Evolutionary conservation across 2,329 filamentous ascomycete species (phyloP).

Genomic region (Aurifilum marmelostoma): DNA sequence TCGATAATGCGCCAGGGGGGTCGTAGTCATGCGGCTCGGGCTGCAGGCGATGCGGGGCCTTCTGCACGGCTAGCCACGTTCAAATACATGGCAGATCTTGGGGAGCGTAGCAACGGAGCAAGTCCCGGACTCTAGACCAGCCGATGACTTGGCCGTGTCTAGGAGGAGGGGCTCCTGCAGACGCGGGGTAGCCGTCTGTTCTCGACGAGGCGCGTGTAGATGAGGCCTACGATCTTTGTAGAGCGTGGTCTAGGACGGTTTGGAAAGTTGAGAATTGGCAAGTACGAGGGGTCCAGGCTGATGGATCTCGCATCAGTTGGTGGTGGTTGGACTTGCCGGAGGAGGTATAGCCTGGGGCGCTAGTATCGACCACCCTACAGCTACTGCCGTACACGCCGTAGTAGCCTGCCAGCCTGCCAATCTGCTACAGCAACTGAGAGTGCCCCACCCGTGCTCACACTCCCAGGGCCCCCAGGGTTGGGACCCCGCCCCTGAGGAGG

Average conservation of each 20-base stretch:
- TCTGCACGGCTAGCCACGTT: slow-evolving; percentile 4
- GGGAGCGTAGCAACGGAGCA: neutral
- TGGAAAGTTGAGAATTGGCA: neutral
- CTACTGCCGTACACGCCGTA: neutral
- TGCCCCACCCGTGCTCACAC: neutral
- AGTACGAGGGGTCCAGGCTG: neutral
- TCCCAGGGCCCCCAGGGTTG: neutral
- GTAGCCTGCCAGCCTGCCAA: neutral
- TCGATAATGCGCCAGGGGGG: slow-evolving; percentile 1
- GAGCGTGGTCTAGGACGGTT: neutral
- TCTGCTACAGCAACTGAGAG: neutral
- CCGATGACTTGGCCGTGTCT: neutral
- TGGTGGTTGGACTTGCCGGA: slow-evolving; percentile 12
- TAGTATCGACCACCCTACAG: neutral
- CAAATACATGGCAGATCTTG: slow-evolving; percentile 1
- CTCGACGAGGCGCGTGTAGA: neutral
- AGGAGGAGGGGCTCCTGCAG: neutral
- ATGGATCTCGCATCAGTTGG: neutral
- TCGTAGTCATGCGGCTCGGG: slow-evolving; percentile 5
- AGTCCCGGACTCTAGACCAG: neutral
- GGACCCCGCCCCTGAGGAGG: neutral
- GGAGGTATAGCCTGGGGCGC: neutral
- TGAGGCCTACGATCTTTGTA: no score
- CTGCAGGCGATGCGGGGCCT: slow-evolving; percentile 1
- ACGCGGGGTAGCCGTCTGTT: neutral